Evolutionary conservation across 2,329 filamentous ascomycete species (phyloP), one percentile per base, ranked within the genome.

Genomic region (Diaporthe longicolla): DNA sequence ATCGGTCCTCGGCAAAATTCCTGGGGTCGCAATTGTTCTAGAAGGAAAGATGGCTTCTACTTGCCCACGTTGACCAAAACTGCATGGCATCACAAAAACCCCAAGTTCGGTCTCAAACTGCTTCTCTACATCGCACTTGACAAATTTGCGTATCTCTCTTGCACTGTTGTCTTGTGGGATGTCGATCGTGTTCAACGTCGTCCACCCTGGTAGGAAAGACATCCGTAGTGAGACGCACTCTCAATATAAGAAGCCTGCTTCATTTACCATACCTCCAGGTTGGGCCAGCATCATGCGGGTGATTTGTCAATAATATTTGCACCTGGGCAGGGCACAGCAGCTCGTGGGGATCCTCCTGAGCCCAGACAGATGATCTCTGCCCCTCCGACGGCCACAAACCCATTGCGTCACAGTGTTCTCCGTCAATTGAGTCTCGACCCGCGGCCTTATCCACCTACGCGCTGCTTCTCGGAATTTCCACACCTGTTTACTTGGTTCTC

Each of bases 381-480:
- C n/a, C 70, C 77, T 7, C 80, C 81, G 6, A 82, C 82, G 2
- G 84, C 84, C 1, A 77, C 80, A 83, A 0, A 1, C 82, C 83
- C 3, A 78, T 77, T 1, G 52, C 73, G 21, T 76, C 82, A 19
- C 77, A 84, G 5, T 80, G 81, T 24, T 82, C 45, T 26, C 82
- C 8, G 78, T 80, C 21, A 82, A 81, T 52, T 86, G 84, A 19
- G 77, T 80, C 6, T 80, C 81, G 1, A 83, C 83, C 1, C 76
- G 84, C 7, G 76, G 81, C 3, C 76, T 79, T 8, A 79, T 80
- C 9, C 54, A 80, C 78, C 79, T 75, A 80, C 82, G 78, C 81
- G 82, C 72, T 83, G 68, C 50, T 24, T 24, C 24, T 10, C 4
- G 6, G 15, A 24, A 24, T 6, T 79, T 8, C 21, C 57, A 8